Evolutionary conservation across 2,329 filamentous ascomycete species (phyloP).

Genomic region (Neonectria magnoliae): DNA sequence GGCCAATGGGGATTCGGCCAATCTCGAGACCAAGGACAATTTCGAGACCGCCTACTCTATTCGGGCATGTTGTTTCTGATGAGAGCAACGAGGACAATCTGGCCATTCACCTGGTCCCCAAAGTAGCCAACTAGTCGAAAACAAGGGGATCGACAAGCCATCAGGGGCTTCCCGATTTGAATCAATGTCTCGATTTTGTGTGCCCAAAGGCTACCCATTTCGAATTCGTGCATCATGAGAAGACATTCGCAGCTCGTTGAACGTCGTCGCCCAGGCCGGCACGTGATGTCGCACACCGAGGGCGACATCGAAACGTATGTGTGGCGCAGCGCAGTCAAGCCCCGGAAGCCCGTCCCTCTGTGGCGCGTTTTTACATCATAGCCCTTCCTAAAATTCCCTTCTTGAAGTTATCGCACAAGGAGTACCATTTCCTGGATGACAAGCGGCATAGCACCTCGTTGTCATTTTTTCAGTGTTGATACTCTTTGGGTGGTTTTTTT

Average conservation of each 20-base stretch:
- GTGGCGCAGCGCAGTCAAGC: constrained; percentile 22
- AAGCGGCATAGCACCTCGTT: constrained; percentile 4
- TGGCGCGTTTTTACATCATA: constrained; percentile 41
- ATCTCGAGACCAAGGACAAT: neutral
- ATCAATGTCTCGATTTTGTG: constrained; percentile 12
- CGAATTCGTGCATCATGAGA: constrained; percentile 5
- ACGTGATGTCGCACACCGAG: constrained; percentile 7
- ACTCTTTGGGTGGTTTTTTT: constrained; percentile 27
- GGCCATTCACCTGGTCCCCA: neutral
- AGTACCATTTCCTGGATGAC: constrained; percentile 22
- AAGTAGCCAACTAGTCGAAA: neutral
- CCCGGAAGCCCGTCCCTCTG: constrained; percentile 12
- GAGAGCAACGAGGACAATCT: neutral
- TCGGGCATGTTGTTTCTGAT: neutral
- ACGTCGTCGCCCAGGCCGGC: neutral
- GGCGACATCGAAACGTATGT: neutral
- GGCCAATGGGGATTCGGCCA: neutral
- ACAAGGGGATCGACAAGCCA: neutral
- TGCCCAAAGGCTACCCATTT: neutral
- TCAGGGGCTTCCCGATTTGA: neutral
- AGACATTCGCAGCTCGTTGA: neutral
- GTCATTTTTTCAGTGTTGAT: constrained; percentile 1
- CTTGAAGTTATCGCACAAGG: constrained; percentile 18
- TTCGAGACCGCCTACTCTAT: neutral
- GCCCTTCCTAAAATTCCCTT: constrained; percentile 29